Evolutionary conservation across 495 filamentous ascomycete species (phyloP), one percentile per base, ranked within the genome.

Genomic region (Hypomontagnella submonticulosa): DNA sequence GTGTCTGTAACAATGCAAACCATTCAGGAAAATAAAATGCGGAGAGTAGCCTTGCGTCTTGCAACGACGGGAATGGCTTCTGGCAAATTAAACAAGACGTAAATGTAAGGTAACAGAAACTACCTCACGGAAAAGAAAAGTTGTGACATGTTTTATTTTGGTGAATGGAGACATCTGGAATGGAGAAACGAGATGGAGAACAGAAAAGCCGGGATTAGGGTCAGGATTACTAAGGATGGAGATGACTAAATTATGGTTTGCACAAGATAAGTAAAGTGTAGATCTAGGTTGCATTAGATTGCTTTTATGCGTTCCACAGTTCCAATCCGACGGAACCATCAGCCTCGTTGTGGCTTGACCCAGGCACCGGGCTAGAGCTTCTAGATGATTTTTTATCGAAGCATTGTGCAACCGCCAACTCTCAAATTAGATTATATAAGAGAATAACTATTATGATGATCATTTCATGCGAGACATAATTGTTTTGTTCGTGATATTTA

Each of bases 331-430:
- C 50, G 56, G 63, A 50, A 37, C 41, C n/a, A 54, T 55, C 49
- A 66, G 63, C 63, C 63, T 56, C 56, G 33, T 42, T 43, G 56
- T 59, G 63, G 63, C 63, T 66, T 54, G 23, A 40, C 49, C 40
- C 48, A 27, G 23, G 54, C 34, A 12, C 13, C 36, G 27, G 57
- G 8, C 34, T 53, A 16, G 47, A 59, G 67, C 67, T 71, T 71
- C 68, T 67, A 71, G 68, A 67, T 71, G 34, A 32, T 53, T 34
- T 37, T 53, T 34, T 37, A 64, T 71, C 54, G 68, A 71, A 71
- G 56, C 63, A 63, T 63, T 59, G 47, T 53, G 38, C 42, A 33
- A 53, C 23, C 23, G 2, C 6, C 23, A 27, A 27, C 23, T 27
- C 6, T 27, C n/a, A n/a, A n/a, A n/a, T n/a, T n/a, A n/a, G n/a